Evolutionary conservation across 768 basidiomycete species (phyloP), one percentile per base, ranked within the genome.

Genomic region (Tulasnella sp.): DNA sequence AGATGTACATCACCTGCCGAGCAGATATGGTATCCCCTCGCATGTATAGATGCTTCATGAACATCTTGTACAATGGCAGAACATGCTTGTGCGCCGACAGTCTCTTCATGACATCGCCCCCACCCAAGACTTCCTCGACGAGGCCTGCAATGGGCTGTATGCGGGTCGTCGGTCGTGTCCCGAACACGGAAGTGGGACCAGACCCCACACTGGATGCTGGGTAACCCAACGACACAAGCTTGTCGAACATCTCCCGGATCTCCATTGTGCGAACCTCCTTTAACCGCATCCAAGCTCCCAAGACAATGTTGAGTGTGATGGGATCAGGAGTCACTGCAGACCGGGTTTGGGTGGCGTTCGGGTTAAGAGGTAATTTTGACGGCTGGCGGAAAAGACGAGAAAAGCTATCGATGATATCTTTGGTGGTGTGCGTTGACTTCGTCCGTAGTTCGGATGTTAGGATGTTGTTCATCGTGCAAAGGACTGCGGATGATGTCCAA

Each of bases 51-150:
- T 88, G 89, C 79, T 86, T 89, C 80, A 91, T 87, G 82, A 93
- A 89, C 88, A 89, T 89, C 84, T 86, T 90, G 82, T 90, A 90
- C 82, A 93, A 80, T 54, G 92, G 92, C 76, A 85, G 83, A n/a
- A 89, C 85, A 80, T 93, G 91, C 75, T 83, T 85, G 76, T 85
- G 83, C 74, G 89, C 91, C 3, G 86, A 88, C 74, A 90, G 84
- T 29, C 83, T 82, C 52, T 84, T 74, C n/a, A 83, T 77, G 64
- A 75, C 36, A 25, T 39, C 37, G 42, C 71, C 64, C 31, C 25
- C 75, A 64, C 70, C 52, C 25, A 40, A 9, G 34, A 78, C 64
- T 29, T 25, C 39, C 17, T 22, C 31, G 17, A 52, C 52, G 29
- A 25, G 25, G 37, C 34, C 8, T 11, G 31, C 12, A 38, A 72